phyloP scores from a whole-genome alignment of 495 filamentous ascomycete species.

The Apodospora peruviana region DNA sequence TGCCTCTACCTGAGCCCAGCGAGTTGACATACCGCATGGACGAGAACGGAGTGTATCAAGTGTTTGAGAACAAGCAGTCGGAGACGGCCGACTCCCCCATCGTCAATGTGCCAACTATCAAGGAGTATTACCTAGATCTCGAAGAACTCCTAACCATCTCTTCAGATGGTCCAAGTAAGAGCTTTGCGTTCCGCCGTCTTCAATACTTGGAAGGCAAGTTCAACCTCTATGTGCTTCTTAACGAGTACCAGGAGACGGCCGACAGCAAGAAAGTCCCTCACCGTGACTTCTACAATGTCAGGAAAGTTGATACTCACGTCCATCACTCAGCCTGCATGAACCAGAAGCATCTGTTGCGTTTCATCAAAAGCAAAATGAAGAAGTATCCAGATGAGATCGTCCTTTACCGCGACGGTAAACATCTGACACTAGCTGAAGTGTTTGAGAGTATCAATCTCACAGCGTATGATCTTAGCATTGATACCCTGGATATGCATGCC shows the following conservation, averaged over 20 bases:
- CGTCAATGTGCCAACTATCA: conserved; percentile 76
- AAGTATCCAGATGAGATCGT: conserved; percentile 92
- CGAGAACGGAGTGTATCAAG: conserved; percentile 81
- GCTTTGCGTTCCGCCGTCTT: conserved; percentile 88
- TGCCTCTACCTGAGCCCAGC: conserved; percentile 63
- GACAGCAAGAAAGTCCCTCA: conserved; percentile 97
- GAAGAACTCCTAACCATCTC: conserved; percentile 78
- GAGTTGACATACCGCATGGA: conserved; percentile 74
- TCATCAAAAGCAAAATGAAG: conserved; percentile 99
- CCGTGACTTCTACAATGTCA: conserved; percentile 97
- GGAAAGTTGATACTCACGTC: conserved; percentile 98
- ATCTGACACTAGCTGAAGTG: conserved; percentile 85
- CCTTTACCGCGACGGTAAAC: conserved; percentile 85
- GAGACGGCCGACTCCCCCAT: conserved; percentile 59
- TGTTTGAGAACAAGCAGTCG: conserved; percentile 65
- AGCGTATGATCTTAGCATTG: conserved; percentile 96
- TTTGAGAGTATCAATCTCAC: conserved; percentile 97
- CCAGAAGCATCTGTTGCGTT: conserved; percentile 94
- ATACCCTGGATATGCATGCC: conserved; percentile 98
- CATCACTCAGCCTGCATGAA: conserved; percentile 99
- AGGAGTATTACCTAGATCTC: conserved; percentile 94
- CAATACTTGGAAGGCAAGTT: conserved; percentile 96
- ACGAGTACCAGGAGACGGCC: conserved; percentile 95
- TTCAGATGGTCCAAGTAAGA: conserved; percentile 92
- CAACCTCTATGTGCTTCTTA: conserved; percentile 84